Evolutionary conservation across 2,329 filamentous ascomycete genomes (phyloP).

Genomic region (Neoscytalidium dimidiatum): DNA sequence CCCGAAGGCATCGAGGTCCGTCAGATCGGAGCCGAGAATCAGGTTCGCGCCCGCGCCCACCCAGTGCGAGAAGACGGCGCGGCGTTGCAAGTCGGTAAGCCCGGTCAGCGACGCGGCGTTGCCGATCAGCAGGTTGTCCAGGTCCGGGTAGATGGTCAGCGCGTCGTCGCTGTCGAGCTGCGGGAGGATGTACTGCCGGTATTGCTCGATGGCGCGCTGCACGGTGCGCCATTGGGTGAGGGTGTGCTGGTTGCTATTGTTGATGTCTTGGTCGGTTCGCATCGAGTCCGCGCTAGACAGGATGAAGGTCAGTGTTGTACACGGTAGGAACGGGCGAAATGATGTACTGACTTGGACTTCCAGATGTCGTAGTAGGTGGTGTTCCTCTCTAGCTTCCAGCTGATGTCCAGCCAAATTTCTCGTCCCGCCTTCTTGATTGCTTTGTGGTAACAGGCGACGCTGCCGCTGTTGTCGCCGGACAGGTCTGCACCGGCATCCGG

Average conservation of each 20-base stretch:
- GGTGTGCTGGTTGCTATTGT: slow-evolving; percentile 26
- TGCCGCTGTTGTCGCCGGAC: slow-evolving; percentile 24
- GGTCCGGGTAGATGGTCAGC: slow-evolving; percentile 30
- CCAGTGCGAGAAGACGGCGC: slow-evolving; percentile 33
- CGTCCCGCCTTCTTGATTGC: slow-evolving; percentile 29
- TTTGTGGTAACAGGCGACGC: slow-evolving; percentile 28
- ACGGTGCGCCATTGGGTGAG: slow-evolving; percentile 27
- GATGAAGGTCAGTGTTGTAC: neutral
- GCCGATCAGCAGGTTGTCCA: slow-evolving; percentile 31
- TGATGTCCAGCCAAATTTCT: slow-evolving; percentile 31
- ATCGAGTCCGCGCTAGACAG: slow-evolving; percentile 27
- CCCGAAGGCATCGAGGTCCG: slow-evolving; percentile 18
- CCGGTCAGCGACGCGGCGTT: slow-evolving; percentile 28
- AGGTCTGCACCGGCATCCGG: slow-evolving; percentile 26
- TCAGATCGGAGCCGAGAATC: slow-evolving; percentile 31
- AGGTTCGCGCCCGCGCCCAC: slow-evolving; percentile 33
- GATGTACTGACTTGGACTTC: slow-evolving; percentile 20
- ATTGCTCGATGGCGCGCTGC: slow-evolving; percentile 34
- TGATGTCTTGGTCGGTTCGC: slow-evolving; percentile 31
- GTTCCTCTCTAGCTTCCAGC: slow-evolving; percentile 30
- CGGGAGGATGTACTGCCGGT: slow-evolving; percentile 29
- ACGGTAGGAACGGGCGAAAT: no score
- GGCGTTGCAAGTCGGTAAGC: slow-evolving; percentile 28
- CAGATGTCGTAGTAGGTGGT: slow-evolving; percentile 28
- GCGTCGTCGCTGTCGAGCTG: slow-evolving; percentile 23